Conservation (phyloP, 306 rosid species). For the Comarum palustre region DNA sequence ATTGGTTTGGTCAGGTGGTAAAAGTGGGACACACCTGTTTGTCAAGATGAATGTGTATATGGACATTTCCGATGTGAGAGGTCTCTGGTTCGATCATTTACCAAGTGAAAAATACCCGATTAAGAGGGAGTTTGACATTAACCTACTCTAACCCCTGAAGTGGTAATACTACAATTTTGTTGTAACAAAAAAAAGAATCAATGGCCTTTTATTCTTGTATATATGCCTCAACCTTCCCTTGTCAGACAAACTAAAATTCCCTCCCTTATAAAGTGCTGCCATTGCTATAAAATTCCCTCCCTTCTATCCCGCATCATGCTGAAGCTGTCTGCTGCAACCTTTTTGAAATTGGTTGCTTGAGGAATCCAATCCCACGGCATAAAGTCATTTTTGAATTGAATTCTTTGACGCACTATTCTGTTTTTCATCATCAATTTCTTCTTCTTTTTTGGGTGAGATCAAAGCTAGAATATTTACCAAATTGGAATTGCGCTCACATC, state of each 20-base stretch:
- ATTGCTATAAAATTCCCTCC: constrained; percentile 13
- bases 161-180: too few species aligned
- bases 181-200: too few species aligned
- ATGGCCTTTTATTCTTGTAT: constrained; percentile 46
- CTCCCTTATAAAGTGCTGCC: neutral
- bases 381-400: constrained; percentile 46
- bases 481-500: neutral
- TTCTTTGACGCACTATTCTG: constrained; percentile 33
- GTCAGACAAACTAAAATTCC: constrained; percentile 35
- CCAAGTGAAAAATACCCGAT: too few species aligned
- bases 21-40: too few species aligned
- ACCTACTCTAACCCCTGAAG: too few species aligned
- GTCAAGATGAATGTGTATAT: too few species aligned
- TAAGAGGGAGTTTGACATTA: too few species aligned
- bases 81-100: too few species aligned
- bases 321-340: constrained; percentile 18
- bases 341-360: constrained; percentile 28
- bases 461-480: constrained; percentile 10
- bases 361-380: constrained; percentile 68
- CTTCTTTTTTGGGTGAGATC: constrained; percentile 26
- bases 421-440: constrained; percentile 35
- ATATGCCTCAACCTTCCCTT: constrained; percentile 20
- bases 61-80: too few species aligned
- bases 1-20: too few species aligned
- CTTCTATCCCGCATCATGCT: constrained; percentile 33